These are phyloP conservation scores for Rhizopus delemar DNA, from an alignment of 371 early-diverging fungal genomes.

Conservation along the genomic window DNA sequence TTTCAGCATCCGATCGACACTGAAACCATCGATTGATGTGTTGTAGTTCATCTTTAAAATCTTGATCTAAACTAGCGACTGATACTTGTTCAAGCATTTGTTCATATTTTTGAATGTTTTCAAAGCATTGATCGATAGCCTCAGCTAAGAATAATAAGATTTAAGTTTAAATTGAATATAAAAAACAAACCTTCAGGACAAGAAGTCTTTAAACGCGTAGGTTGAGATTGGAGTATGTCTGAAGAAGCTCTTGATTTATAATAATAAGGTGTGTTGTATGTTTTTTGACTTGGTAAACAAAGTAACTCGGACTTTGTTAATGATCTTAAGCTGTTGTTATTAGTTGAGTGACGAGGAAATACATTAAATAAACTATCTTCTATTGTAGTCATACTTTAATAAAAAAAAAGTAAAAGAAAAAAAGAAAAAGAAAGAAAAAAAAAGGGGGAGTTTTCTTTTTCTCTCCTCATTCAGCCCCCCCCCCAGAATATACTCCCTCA, in stretches of 20 bases:
- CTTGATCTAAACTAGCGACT: conserved; percentile 84
- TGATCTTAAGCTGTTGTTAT: conserved; percentile 24
- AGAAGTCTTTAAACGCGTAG: conserved; percentile 16
- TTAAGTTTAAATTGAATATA: too few species aligned
- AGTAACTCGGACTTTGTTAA: conserved; percentile 44
- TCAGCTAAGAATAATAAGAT: conserved; percentile 42
- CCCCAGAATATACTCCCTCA: too few species aligned
- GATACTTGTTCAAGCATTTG: conserved; percentile 94
- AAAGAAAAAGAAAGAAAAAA: too few species aligned
- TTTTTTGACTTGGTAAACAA: conserved; percentile 9
- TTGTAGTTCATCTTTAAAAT: conserved; percentile 90
- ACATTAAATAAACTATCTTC: conserved; percentile 39
- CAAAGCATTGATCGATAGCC: conserved; percentile 90
- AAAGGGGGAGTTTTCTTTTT: too few species aligned
- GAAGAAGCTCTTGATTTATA: conserved; percentile 25
- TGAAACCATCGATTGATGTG: conserved; percentile 95
- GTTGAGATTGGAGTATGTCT: conserved; percentile 36
- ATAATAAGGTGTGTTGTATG: background rate
- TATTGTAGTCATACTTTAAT: conserved; percentile 37
- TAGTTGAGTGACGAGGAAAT: conserved; percentile 27
- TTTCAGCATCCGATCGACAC: conserved; percentile 87
- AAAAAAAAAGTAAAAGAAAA: conserved; percentile 4
- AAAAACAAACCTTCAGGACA: conserved; percentile 25
- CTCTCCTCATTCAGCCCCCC: background rate
- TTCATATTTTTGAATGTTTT: conserved; percentile 90